phyloP scores from a whole-genome alignment of 2,329 filamentous ascomycete species.

The Neofusicoccum umdonicola region DNA sequence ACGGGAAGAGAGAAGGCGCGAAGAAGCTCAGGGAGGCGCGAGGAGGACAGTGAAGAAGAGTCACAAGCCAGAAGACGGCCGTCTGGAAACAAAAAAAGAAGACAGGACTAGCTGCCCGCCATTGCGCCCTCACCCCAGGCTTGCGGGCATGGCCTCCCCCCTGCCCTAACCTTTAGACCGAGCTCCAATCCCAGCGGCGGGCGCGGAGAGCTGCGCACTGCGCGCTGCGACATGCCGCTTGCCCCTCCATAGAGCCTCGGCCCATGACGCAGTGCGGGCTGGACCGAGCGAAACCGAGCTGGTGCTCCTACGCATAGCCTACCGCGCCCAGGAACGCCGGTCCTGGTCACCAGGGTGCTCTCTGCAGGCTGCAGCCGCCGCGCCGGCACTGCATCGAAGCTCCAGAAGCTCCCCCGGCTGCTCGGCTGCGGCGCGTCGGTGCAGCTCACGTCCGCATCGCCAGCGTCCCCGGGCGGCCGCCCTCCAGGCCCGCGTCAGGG shows the following conservation, averaged over 20 bases:
- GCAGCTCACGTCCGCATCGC: no score
- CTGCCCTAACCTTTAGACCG: conserved; percentile 15
- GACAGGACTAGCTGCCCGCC: neutral
- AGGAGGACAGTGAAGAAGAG: neutral
- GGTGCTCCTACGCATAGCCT: neutral
- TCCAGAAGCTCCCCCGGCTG: no score
- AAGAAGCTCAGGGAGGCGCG: neutral
- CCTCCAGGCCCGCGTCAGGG: no score
- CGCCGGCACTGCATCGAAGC: no score
- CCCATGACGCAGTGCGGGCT: conserved; percentile 16
- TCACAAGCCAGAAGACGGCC: neutral
- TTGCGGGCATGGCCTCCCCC: neutral
- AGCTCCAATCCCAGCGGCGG: conserved; percentile 15
- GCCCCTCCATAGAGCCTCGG: conserved; percentile 16
- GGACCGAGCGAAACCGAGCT: conserved; percentile 14
- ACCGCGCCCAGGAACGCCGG: neutral
- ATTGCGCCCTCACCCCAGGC: no score
- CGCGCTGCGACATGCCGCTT: neutral
- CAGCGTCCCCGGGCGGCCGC: no score
- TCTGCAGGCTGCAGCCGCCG: no score
- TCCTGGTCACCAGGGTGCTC: no score
- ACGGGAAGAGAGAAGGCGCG: neutral
- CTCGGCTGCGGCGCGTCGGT: no score
- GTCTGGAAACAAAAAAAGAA: neutral
- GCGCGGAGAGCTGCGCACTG: neutral